These are phyloP conservation scores for Botrytis cinerea DNA, from an alignment of 2,329 filamentous ascomycete genomes.

Conservation along the genomic window DNA sequence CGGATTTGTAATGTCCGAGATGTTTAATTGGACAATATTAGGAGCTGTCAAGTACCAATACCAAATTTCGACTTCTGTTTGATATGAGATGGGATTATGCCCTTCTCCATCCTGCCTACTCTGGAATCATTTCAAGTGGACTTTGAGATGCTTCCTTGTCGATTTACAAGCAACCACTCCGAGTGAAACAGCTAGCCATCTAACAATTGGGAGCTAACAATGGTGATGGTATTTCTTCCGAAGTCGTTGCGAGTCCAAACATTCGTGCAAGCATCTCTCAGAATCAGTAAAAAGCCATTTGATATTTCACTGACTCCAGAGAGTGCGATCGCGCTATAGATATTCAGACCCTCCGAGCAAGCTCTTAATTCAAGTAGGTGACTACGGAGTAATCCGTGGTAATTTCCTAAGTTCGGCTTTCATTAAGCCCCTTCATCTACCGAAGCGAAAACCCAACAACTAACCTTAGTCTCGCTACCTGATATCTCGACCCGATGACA, in stretches of 20 bases:
- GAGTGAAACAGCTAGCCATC: not conserved
- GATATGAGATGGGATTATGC: not conserved
- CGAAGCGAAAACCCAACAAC: constrained; percentile 2
- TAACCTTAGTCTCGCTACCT: not conserved
- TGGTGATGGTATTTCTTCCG: not conserved
- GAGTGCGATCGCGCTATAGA: not conserved
- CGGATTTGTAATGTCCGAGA: not conserved
- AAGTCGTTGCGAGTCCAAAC: not conserved
- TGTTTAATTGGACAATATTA: not conserved
- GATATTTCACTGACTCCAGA: too few species aligned
- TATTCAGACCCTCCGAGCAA: not conserved
- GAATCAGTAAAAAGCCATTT: not conserved
- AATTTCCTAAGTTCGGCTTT: not conserved
- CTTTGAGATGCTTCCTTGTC: not conserved
- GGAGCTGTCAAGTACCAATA: not conserved
- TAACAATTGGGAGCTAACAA: not conserved
- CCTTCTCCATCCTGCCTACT: not conserved
- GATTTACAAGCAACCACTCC: not conserved
- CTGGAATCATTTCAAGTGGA: not conserved
- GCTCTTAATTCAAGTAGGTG: not conserved
- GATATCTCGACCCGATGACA: not conserved
- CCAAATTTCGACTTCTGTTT: not conserved
- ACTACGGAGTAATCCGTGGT: not conserved
- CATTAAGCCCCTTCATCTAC: not conserved
- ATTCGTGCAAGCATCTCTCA: not conserved